Evolutionary conservation across 2,329 filamentous ascomycete genomes (phyloP).

Genomic region (Decorospora gaudefroyi): DNA sequence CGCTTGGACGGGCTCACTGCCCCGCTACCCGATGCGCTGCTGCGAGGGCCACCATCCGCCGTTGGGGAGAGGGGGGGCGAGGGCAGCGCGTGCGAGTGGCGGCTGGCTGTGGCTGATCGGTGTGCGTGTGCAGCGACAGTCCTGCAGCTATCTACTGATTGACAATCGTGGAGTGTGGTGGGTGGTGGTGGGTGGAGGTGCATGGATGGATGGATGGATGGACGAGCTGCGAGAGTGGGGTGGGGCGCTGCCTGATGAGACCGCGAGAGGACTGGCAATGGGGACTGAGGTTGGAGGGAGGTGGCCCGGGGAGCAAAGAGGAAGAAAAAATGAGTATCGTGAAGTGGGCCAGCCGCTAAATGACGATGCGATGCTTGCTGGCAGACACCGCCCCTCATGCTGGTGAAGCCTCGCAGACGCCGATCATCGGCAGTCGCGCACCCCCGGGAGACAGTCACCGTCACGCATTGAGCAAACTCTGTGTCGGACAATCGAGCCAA

Average conservation of each 20-base stretch:
- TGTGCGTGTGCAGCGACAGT: constrained; percentile 9
- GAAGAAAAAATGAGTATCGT: constrained; percentile 6
- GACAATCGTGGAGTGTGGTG: constrained; percentile 12
- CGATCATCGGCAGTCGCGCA: neutral
- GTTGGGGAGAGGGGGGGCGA: neutral
- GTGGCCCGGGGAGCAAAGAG: constrained; percentile 4
- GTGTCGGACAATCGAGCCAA: neutral
- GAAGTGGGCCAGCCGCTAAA: constrained; percentile 12
- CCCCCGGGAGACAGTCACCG: too few species aligned
- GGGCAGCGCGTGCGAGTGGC: neutral
- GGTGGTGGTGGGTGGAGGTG: neutral
- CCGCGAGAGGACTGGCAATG: too few species aligned
- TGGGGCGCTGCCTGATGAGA: too few species aligned
- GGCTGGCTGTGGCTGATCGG: constrained; percentile 5
- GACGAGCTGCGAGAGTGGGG: neutral
- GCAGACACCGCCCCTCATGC: constrained; percentile 8
- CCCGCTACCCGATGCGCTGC: constrained; percentile 24
- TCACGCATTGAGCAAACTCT: constrained; percentile 2
- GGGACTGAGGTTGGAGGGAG: too few species aligned
- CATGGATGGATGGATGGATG: neutral
- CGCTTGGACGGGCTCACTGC: constrained; percentile 18
- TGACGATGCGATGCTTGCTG: constrained; percentile 8
- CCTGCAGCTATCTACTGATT: constrained; percentile 1
- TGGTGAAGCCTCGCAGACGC: constrained; percentile 4
- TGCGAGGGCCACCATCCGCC: constrained; percentile 18